Evolutionary conservation across 2,329 filamentous ascomycete species (phyloP).

Genomic region (Ustulina deusta): DNA sequence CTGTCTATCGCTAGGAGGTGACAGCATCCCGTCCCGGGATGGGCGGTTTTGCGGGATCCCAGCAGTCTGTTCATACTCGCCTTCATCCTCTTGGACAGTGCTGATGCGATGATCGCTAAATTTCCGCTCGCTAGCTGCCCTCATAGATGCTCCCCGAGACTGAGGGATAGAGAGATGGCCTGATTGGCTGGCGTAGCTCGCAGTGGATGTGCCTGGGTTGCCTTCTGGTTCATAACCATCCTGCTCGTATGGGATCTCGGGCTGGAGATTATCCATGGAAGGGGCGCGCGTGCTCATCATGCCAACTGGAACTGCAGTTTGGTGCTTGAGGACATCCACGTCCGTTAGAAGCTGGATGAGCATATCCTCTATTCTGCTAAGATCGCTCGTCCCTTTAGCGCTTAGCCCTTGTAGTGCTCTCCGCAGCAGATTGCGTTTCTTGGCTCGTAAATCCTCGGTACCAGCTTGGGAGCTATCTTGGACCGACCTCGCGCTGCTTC

Average conservation of each 20-base stretch:
- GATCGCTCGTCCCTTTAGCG: conserved; percentile 86
- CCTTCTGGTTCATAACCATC: conserved; percentile 88
- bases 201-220: conserved; percentile 79
- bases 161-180: conserved; percentile 76
- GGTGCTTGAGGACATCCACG: conserved; percentile 83
- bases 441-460: conserved; percentile 71
- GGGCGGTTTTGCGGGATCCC: conserved; percentile 64
- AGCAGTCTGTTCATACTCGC: conserved; percentile 66
- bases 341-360: conserved; percentile 91
- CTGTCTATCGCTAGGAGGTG: conserved; percentile 67
- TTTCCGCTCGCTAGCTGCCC: conserved; percentile 64
- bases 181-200: conserved; percentile 78
- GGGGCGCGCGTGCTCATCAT: conserved; percentile 63
- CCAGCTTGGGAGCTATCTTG: conserved; percentile 68
- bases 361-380: conserved; percentile 90
- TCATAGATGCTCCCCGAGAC: conserved; percentile 59
- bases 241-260: conserved; percentile 73
- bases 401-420: conserved; percentile 92
- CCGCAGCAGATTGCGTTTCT: conserved; percentile 94
- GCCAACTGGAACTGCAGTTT: conserved; percentile 58
- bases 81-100: conserved; percentile 88
- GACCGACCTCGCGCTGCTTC: conserved; percentile 70
- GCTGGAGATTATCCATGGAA: conserved; percentile 77
- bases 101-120: conserved; percentile 85
- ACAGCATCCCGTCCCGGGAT: conserved; percentile 70